Conservation (phyloP, 176 grass and related monocot species). For the Triticum urartu region DNA sequence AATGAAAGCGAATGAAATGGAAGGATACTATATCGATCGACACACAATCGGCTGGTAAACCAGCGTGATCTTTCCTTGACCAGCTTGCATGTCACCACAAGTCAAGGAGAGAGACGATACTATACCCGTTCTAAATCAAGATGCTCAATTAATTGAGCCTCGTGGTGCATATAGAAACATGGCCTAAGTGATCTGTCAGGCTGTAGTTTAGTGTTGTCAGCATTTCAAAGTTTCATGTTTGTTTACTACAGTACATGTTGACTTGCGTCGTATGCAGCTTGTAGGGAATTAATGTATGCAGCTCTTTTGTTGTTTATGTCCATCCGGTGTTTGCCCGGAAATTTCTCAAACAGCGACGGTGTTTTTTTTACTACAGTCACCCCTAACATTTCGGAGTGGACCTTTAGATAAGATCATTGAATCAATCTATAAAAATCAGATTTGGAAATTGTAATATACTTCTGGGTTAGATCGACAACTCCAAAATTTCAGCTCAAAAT, state of each 20-base stretch:
- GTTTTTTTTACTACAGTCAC: not conserved
- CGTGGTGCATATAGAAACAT: not conserved
- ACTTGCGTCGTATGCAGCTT: not conserved
- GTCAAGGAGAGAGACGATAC: not conserved
- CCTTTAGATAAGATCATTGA: too few species aligned
- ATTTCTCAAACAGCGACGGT: not conserved
- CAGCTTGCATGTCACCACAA: not conserved
- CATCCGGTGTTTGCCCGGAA: not conserved
- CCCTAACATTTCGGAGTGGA: too few species aligned
- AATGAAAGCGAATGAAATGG: not conserved
- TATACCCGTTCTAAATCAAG: not conserved
- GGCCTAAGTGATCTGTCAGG: not conserved
- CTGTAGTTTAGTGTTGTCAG: not conserved
- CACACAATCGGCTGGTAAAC: not conserved
- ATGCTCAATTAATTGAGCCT: not conserved
- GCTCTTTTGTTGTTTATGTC: not conserved
- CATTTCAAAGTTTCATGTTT: not conserved
- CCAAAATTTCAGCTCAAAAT: too few species aligned
- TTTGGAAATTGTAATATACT: too few species aligned
- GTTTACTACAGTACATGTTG: not conserved
- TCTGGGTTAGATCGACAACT: too few species aligned
- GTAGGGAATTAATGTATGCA: not conserved
- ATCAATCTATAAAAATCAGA: too few species aligned
- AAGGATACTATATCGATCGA: not conserved
- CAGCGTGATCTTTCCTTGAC: not conserved